Base-by-base conservation (phyloP, 805 yeast genomes). In the Ogataea dorogensis region DNA sequence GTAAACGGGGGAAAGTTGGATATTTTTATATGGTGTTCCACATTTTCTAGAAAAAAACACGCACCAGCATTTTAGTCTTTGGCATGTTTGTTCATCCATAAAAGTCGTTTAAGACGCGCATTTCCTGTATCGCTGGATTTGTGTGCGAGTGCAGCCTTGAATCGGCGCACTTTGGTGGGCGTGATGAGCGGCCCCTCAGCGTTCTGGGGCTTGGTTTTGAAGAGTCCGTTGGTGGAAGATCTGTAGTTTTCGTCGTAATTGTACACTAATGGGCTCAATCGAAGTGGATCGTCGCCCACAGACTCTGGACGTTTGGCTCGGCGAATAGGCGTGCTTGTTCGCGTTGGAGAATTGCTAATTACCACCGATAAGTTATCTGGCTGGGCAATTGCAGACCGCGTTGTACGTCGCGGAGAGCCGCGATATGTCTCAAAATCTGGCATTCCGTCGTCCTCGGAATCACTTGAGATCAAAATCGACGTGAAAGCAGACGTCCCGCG, bases 151-250 rank as follows among this genome's bases (percentile, higher is more conserved):
- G 56, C 58, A 24, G 50, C 50, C 29, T 47, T 50, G 33, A 51
- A 48, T 13, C 58, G 33, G 33, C 56, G 46, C 22, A 53, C 51
- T 33, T 52, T 53, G 2, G 53, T 43, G 1, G 58, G 58, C 2
- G 56, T 51, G 4, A 46, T 40, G 12, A 49, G 28, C 17, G 51
- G 47, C 8, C 54, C 53, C 5, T 26, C 32, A 8, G 44, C 16
- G 18, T 42, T 40, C 17, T 31, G 27, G 3, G 52, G 50, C 16
- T 31, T 35, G 7, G 36, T 25, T 13, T 42, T 45, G 34, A 33
- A 48, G 12, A 47, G 24, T 26, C 33, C 23, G 10, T 20, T 30
- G 23, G 22, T 33, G 26, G 21, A 33, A 18, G 17, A 7, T 10
- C 25, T 35, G 17, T 34, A 38, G 14, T 29, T 36, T n/a, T 48